Evolutionary conservation across 75 land plant genomes (phyloP).

Genomic region (Gnetum montanum): DNA sequence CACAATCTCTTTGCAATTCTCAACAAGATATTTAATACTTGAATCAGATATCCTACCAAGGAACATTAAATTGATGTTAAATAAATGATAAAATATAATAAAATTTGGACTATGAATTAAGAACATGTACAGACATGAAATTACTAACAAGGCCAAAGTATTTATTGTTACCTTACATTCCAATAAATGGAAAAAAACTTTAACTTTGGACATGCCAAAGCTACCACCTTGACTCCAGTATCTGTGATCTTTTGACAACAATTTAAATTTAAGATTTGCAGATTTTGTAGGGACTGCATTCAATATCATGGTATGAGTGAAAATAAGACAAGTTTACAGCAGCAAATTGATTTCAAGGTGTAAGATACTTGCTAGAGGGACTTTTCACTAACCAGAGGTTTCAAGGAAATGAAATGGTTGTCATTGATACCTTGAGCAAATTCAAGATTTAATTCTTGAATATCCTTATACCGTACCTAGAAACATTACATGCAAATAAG

Average conservation of each 20-base stretch:
- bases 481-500: neutral
- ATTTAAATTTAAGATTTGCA: constrained; percentile 53
- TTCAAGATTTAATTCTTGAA: constrained; percentile 73
- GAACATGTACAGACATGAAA: too few relatives aligned
- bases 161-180: constrained; percentile 99
- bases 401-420: constrained; percentile 35
- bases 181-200: constrained; percentile 76
- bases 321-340: neutral
- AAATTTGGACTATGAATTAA: too few relatives aligned
- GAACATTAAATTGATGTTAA: too few relatives aligned
- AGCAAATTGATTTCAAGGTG: neutral
- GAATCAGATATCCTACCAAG: too few relatives aligned
- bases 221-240: constrained; percentile 47
- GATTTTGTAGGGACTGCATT: neutral
- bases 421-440: constrained; percentile 85
- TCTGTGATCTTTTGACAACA: constrained; percentile 91
- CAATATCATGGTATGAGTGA: constrained; percentile 2
- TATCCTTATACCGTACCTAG: constrained; percentile 54
- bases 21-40: too few relatives aligned
- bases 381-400: constrained; percentile 29
- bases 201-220: constrained; percentile 42
- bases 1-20: too few relatives aligned
- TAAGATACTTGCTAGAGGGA: neutral
- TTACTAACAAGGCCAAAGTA: too few relatives aligned
- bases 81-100: too few relatives aligned